phyloP scores from a whole-genome alignment of 2,329 filamentous ascomycete genomes.

The Sphaerulina vaccinii region DNA sequence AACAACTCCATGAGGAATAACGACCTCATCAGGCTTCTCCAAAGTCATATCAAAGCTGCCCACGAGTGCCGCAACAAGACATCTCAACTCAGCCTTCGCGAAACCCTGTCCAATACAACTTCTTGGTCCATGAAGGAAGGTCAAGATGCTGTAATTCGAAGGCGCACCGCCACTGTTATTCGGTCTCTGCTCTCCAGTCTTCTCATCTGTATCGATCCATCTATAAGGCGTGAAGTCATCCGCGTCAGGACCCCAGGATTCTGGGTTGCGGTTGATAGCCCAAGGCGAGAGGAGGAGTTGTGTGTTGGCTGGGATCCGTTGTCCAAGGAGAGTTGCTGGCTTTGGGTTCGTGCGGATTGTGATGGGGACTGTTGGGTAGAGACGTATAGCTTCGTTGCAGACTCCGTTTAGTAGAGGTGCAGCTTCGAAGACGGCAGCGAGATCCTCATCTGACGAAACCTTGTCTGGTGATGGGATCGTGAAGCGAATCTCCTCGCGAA shows the following conservation, averaged over 20 bases:
- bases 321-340: slow-evolving; percentile 43
- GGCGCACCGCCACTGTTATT: slow-evolving; percentile 68
- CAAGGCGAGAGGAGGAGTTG: slow-evolving; percentile 41
- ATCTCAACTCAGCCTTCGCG: slow-evolving; percentile 47
- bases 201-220: slow-evolving; percentile 43
- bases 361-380: slow-evolving; percentile 50
- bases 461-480: slow-evolving; percentile 53
- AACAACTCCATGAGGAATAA: slow-evolving; percentile 28
- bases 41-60: slow-evolving; percentile 29
- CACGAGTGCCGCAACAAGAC: slow-evolving; percentile 33
- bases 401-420: slow-evolving; percentile 49
- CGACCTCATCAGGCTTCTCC: slow-evolving; percentile 28
- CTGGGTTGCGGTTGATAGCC: slow-evolving; percentile 45
- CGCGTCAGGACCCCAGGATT: slow-evolving; percentile 45
- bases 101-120: slow-evolving; percentile 81
- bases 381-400: slow-evolving; percentile 46
- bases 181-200: slow-evolving; percentile 32
- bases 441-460: slow-evolving; percentile 30
- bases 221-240: slow-evolving; percentile 46
- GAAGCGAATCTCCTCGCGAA: slow-evolving; percentile 67
- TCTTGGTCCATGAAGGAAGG: slow-evolving; percentile 59
- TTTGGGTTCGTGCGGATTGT: slow-evolving; percentile 46
- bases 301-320: slow-evolving; percentile 42
- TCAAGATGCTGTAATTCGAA: slow-evolving; percentile 44
- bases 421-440: slow-evolving; percentile 43